Percentiles rank a stretch among this genome's conserved stretches.
These are phyloP conservation scores for Cryptosporidium viatorum DNA, from an alignment of 169 alveolate genomes.

Conservation along the genomic window DNA sequence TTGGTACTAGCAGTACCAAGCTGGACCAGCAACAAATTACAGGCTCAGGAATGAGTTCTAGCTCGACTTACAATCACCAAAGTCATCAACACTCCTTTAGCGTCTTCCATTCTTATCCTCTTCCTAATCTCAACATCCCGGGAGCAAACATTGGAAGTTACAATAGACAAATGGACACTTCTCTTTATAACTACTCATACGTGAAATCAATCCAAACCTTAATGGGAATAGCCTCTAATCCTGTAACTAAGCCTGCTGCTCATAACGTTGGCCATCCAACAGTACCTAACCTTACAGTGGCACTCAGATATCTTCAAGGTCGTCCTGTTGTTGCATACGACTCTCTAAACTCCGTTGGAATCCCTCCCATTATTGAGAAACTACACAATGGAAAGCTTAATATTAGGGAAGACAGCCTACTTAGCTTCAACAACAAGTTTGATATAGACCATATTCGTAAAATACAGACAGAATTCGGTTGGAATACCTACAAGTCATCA, in stretches of 20 bases:
- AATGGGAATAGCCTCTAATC: slow-evolving; percentile 73
- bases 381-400: slow-evolving; percentile 36
- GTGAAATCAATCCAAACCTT: slow-evolving; percentile 56
- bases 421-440: slow-evolving; percentile 43
- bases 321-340: slow-evolving; percentile 73
- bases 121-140: slow-evolving; percentile 6
- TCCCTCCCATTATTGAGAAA: slow-evolving; percentile 53
- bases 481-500: slow-evolving; percentile 14
- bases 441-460: slow-evolving; percentile 49
- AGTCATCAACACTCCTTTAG: slow-evolving; percentile 33
- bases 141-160: slow-evolving; percentile 4
- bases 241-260: slow-evolving; percentile 55
- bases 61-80: slow-evolving; percentile 1
- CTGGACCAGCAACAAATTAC: slow-evolving; percentile 25
- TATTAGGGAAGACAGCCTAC: slow-evolving; percentile 44
- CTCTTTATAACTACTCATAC: slow-evolving; percentile 44
- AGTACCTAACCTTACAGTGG: slow-evolving; percentile 58
- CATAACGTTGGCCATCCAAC: slow-evolving; percentile 44
- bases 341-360: slow-evolving; percentile 54
- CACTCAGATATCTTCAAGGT: slow-evolving; percentile 67
- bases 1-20: background rate
- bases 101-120: slow-evolving; percentile 46
- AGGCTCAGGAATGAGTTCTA: background rate
- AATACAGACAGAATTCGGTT: slow-evolving; percentile 25
- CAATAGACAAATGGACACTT: background rate